Base-by-base conservation (phyloP, 179 eudicot genomes). In the Corrigiola litoralis region DNA sequence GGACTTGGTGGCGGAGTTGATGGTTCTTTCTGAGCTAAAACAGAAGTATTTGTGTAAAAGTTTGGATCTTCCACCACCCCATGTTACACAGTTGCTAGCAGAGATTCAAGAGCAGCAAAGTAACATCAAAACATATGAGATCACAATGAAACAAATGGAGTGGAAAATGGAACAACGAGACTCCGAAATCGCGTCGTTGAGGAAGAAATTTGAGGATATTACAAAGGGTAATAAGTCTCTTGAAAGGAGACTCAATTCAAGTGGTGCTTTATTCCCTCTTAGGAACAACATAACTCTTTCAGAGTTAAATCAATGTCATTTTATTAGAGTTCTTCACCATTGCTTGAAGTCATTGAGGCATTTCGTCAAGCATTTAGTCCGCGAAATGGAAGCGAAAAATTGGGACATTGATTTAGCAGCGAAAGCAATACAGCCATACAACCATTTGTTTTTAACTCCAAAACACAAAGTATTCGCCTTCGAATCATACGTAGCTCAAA, bases 21-120 rank as follows among this genome's bases (percentile, higher is more conserved):
- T 73, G 25, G 70, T 68, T 0, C 60, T 94, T 0, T 90, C 97
- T 0, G 91, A 94, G 73, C 64, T 94, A 0, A 94, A 94, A 56
- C 81, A 83, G 12, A 80, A 65, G 40, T 90, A 72, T 34, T 3
- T 81, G 41, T 81, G 71, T 61, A 83, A 81, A 52, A 69, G 71
- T 32, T 61, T 90, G n/a, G 86, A 87, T 67, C 81, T 80, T 7
- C 88, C 96, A 1, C 92, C 95, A 8, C 84, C 94, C 1, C 92
- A 87, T 50, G 90, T 89, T 45, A 81, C 97, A 0, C 69, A 84
- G 12, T 49, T 90, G 56, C 80, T 90, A 1, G 87, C 99, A 0
- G 97, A 94, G 80, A 87, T 94, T 67, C 92, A 90, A 60, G 99
- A 94, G 68, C 96, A 87, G 13, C 97, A 94, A 72, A 79, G 91